A percentile compares a stretch with the other conserved stretches of the same genome.
Evolutionary conservation across 805 yeast genomes (phyloP).

Genomic region (Saccharomycopsis fermentans): DNA sequence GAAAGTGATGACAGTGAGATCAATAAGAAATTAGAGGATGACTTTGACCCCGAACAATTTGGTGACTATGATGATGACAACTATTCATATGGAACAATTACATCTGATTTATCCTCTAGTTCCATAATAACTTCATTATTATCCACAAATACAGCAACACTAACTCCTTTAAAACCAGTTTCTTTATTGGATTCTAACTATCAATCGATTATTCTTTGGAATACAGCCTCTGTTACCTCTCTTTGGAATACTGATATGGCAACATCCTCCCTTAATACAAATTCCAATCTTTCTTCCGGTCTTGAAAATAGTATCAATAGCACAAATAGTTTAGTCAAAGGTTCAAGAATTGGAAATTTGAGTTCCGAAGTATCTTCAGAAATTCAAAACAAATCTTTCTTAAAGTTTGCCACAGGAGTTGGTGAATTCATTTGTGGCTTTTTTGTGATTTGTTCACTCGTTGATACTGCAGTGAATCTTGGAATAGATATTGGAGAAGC

Average conservation of each 20-base stretch:
- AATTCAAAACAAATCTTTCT: slow-evolving; percentile 6
- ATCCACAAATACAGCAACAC: not conserved
- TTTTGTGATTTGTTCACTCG: slow-evolving; percentile 9
- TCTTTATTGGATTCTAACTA: not conserved
- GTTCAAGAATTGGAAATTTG: not conserved
- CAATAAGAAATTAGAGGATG: not conserved
- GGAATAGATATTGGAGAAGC: slow-evolving; percentile 8
- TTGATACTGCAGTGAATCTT: slow-evolving; percentile 6
- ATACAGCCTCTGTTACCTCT: not conserved
- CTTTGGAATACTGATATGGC: not conserved
- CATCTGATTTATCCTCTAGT: not conserved
- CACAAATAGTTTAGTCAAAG: not conserved
- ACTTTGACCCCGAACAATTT: not conserved
- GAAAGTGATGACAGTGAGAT: not conserved
- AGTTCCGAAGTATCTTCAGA: not conserved
- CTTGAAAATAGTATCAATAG: not conserved
- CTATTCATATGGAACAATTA: not conserved
- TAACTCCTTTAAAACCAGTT: not conserved
- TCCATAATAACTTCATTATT: not conserved
- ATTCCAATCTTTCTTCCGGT: not conserved
- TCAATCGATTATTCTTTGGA: not conserved
- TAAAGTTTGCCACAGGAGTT: slow-evolving; percentile 1
- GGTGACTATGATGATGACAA: not conserved
- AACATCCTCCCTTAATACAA: too few relatives aligned
- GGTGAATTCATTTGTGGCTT: slow-evolving; percentile 12